A percentile compares a stretch with the other conserved stretches of the same genome.
Evolutionary conservation across 805 yeast genomes (phyloP).

Genomic region (Brettanomyces bruxellensis): DNA sequence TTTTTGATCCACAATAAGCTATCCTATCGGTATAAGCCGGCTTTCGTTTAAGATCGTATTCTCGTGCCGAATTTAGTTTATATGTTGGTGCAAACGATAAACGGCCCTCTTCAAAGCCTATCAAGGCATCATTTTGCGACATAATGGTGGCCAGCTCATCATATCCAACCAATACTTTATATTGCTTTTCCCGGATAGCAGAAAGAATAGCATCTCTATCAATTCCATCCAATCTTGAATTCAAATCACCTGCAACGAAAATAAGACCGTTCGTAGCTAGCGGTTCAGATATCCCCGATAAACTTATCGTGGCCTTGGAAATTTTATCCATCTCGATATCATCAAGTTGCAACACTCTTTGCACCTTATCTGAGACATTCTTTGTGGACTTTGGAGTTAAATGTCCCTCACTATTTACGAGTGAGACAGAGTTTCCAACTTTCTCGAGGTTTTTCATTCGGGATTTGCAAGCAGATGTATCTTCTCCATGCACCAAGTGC

Average conservation of each 20-base stretch:
- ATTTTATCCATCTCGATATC: slow-evolving; percentile 10
- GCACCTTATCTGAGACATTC: background rate
- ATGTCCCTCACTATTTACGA: slow-evolving; percentile 4
- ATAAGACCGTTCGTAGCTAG: slow-evolving; percentile 16
- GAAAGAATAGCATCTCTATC: slow-evolving; percentile 5
- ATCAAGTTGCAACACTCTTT: slow-evolving; percentile 7
- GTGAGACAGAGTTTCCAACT: slow-evolving; percentile 8
- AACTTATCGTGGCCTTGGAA: slow-evolving; percentile 1
- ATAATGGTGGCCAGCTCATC: slow-evolving; percentile 36
- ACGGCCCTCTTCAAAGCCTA: slow-evolving; percentile 38
- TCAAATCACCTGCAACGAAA: slow-evolving; percentile 45
- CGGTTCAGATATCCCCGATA: background rate
- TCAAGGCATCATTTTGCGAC: slow-evolving; percentile 26
- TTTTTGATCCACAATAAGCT: slow-evolving; percentile 21
- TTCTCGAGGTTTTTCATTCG: slow-evolving; percentile 9
- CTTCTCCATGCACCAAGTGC: slow-evolving; percentile 45
- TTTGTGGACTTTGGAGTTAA: background rate
- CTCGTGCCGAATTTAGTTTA: slow-evolving; percentile 23
- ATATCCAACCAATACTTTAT: slow-evolving; percentile 27
- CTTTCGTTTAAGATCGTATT: slow-evolving; percentile 27
- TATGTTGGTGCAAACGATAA: slow-evolving; percentile 48
- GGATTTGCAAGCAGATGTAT: slow-evolving; percentile 7
- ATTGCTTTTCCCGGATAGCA: slow-evolving; percentile 19
- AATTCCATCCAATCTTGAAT: slow-evolving; percentile 34
- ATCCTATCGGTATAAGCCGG: slow-evolving; percentile 59